Evolutionary conservation across 441 rosid species (phyloP), one percentile per base, ranked within the genome.

Genomic region (Adansonia rubrostipa): DNA sequence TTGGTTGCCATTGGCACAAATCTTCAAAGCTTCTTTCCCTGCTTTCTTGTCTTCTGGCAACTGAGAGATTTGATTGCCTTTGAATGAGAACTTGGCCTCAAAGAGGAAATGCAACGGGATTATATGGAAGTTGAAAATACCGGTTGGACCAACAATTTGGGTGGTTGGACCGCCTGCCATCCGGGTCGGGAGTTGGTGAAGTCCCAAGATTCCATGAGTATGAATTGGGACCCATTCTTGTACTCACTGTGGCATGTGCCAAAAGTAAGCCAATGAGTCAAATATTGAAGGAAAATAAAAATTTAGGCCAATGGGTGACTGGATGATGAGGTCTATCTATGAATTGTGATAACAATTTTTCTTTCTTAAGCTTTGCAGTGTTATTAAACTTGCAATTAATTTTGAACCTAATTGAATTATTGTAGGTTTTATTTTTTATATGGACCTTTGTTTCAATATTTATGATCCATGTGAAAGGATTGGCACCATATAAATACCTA

Each of bases 111-210:
- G 19, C 6, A 40, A n/a, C 48, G 60, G 54, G 66, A 33, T 77
- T 88, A 84, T 85, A 88, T 20, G 28, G 85, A 67, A 28, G 61
- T 9, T 3, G 47, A 15, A 36, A 66, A 9, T 40, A 86, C 86
- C 85, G 85, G 76, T 75, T 11, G 80, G 60, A 70, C 82, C 63
- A 80, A 73, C 78, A 71, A 17, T 5, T 1, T 42, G 9, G 73
- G 78, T 48, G 54, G 80, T 65, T 80, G 81, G 81, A 64, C 84
- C 80, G 86, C 28, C 22, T 0, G 36, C 75, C 51, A 62, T 42
- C 78, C 81, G 81, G 87, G 87, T 85, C 36, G 77, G 85, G 87
- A 28, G 93, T 90, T 88, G 91, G 91, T 89, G 84, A 84, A 45
- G 77, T 74, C 77, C 53, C 40, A 17, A 24, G 10, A 36, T 28